Conservation (phyloP, 2,329 filamentous ascomycete genomes). For the Simplicillium aogashimaense region DNA sequence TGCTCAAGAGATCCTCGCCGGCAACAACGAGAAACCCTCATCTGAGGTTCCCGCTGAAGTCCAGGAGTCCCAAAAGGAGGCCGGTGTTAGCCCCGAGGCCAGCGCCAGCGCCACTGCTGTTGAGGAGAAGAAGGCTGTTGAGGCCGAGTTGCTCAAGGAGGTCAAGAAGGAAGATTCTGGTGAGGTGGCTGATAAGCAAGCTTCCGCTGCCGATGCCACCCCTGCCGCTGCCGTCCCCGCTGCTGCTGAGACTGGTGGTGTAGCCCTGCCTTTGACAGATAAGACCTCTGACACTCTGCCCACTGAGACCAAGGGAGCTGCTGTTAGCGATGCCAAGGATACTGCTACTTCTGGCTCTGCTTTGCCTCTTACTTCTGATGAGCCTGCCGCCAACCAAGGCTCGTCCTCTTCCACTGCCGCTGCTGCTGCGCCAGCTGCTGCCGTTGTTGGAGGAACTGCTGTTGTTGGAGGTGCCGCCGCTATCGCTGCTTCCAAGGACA, state of each 20-base stretch:
- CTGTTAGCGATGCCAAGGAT: slow-evolving; percentile 7
- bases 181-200: slow-evolving; percentile 16
- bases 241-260: slow-evolving; percentile 5
- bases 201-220: slow-evolving; percentile 7
- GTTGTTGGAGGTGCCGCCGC: slow-evolving; percentile 10
- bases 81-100: slow-evolving; percentile 59
- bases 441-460: slow-evolving; percentile 9
- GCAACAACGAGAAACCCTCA: slow-evolving; percentile 30
- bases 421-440: slow-evolving; percentile 8
- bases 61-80: slow-evolving; percentile 45
- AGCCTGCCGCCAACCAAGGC: slow-evolving; percentile 9
- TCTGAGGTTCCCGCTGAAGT: slow-evolving; percentile 45
- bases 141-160: slow-evolving; percentile 63
- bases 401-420: slow-evolving; percentile 1
- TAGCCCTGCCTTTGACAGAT: slow-evolving; percentile 10
- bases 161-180: slow-evolving; percentile 33
- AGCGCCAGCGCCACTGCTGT: slow-evolving; percentile 59
- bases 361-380: slow-evolving; percentile 9
- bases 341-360: slow-evolving; percentile 9
- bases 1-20: slow-evolving; percentile 35
- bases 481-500: slow-evolving; percentile 6
- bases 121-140: slow-evolving; percentile 63
- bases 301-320: slow-evolving; percentile 9
- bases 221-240: slow-evolving; percentile 3
- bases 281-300: slow-evolving; percentile 12